phyloP scores from a whole-genome alignment of 805 yeast genomes.

The Starmerella sirachaensis region DNA sequence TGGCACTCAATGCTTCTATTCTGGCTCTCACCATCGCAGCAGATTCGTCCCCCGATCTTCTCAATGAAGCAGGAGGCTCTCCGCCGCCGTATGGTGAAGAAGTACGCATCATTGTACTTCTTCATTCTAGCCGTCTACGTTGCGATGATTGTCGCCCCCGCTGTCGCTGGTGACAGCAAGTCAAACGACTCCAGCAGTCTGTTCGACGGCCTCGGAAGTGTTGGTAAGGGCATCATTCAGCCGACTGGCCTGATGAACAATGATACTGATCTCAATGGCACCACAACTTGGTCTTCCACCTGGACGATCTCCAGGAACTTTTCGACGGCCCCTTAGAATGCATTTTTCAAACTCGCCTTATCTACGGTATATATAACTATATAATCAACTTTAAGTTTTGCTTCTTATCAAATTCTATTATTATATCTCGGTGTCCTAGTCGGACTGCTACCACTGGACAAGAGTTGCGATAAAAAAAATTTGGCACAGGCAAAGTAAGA shows the following conservation, averaged over 20 bases:
- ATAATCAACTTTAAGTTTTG: not conserved
- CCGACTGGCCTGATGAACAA: slow-evolving; percentile 73
- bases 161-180: slow-evolving; percentile 71
- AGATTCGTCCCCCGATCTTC: slow-evolving; percentile 95
- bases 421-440: no score
- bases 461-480: no score
- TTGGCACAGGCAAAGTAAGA: no score
- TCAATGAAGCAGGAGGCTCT: slow-evolving; percentile 91
- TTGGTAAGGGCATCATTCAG: slow-evolving; percentile 64
- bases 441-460: no score
- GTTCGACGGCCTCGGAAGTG: slow-evolving; percentile 24
- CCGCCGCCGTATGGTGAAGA: slow-evolving; percentile 94
- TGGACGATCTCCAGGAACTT: slow-evolving; percentile 29
- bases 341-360: no score
- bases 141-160: slow-evolving; percentile 80
- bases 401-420: no score
- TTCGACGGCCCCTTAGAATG: slow-evolving; percentile 13
- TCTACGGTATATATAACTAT: no score
- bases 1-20: slow-evolving; percentile 97
- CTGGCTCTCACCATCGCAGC: slow-evolving; percentile 96
- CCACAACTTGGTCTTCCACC: slow-evolving; percentile 37
- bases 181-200: no score
- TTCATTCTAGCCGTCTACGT: slow-evolving; percentile 55
- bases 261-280: slow-evolving; percentile 47
- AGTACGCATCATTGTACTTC: slow-evolving; percentile 76